Conservation (phyloP, 768 basidiomycete genomes). For the Multifurca ochricompacta region DNA sequence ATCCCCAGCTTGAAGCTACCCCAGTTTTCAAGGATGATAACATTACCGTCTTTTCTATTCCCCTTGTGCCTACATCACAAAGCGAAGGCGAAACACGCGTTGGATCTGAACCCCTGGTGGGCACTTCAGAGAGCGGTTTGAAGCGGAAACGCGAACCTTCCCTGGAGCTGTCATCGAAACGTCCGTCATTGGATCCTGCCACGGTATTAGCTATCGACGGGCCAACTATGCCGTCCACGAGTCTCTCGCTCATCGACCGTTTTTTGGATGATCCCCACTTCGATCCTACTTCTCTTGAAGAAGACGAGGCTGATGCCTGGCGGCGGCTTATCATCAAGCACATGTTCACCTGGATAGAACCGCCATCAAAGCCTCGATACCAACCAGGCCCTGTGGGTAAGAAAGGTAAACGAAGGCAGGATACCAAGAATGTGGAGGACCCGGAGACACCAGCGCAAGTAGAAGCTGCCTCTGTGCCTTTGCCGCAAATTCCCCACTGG, state of each 20-base stretch:
- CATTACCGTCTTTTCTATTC: conserved; percentile 56
- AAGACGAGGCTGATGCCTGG: conserved; percentile 47
- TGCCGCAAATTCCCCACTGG: conserved; percentile 18
- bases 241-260: conserved; percentile 22
- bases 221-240: neutral
- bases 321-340: conserved; percentile 40
- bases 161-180: conserved; percentile 22
- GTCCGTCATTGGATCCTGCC: conserved; percentile 2
- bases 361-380: conserved; percentile 5
- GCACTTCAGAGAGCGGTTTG: conserved; percentile 13
- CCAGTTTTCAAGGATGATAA: conserved; percentile 57
- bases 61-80: conserved; percentile 28
- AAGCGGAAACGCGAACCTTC: conserved; percentile 29
- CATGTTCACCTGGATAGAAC: conserved; percentile 44
- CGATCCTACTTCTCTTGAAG: conserved; percentile 30
- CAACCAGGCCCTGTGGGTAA: neutral
- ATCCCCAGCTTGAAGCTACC: conserved; percentile 25
- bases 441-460: neutral
- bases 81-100: neutral
- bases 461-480: neutral
- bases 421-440: neutral
- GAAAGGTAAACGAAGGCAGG: conserved; percentile 2
- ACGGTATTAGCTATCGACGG: neutral
- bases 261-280: conserved; percentile 25
- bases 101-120: neutral